A percentile compares a stretch with the other conserved stretches of the same genome.
phyloP scores from a whole-genome alignment of 768 basidiomycete genomes.

The Suillus brevipes region DNA sequence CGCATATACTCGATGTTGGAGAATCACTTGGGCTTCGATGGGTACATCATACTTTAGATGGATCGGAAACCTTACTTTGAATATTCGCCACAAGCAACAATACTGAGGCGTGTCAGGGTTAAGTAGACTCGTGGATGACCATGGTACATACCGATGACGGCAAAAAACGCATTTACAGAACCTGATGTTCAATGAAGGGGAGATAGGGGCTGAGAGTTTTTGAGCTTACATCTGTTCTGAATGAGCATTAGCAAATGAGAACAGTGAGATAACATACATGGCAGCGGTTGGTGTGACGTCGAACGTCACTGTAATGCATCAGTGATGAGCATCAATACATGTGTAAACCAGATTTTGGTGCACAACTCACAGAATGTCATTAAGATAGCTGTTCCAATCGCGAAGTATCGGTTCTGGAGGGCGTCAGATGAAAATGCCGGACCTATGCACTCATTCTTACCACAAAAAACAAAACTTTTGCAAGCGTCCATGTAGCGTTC shows the following conservation, averaged over 20 bases:
- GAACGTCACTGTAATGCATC: not conserved
- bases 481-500: slow-evolving; percentile 2
- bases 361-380: slow-evolving; percentile 6
- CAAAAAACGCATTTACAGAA: slow-evolving; percentile 4
- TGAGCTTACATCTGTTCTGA: not conserved
- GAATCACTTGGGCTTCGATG: slow-evolving; percentile 7
- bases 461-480: slow-evolving; percentile 5
- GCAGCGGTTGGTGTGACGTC: not conserved
- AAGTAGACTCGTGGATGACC: not conserved
- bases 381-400: not conserved
- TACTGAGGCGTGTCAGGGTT: not conserved
- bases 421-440: not conserved
- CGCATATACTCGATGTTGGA: slow-evolving; percentile 6
- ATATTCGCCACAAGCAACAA: slow-evolving; percentile 8
- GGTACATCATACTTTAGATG: not conserved
- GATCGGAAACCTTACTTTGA: slow-evolving; percentile 3
- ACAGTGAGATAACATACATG: not conserved
- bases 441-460: slow-evolving; percentile 1
- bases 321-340: not conserved
- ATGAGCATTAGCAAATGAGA: not conserved
- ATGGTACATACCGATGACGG: not conserved
- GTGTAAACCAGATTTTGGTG: not conserved
- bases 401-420: slow-evolving; percentile 11
- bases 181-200: not conserved
- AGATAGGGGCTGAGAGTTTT: not conserved